Evolutionary conservation across 2,329 filamentous ascomycete genomes (phyloP), one percentile per base, ranked within the genome.

Genomic region (Bipolaris gigantea): DNA sequence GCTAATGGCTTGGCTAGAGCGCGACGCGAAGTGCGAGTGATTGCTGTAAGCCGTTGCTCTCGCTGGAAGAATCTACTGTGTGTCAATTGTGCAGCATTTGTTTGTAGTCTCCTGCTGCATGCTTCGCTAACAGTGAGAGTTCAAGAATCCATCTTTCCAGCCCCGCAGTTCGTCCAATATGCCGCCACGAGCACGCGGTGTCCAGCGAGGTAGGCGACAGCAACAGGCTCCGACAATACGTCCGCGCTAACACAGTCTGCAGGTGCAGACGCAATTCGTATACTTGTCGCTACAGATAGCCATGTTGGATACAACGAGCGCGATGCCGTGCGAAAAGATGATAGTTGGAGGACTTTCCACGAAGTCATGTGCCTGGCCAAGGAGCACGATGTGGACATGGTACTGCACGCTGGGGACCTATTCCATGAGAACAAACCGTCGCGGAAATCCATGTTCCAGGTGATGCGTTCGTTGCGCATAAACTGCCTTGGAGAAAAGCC

Each of bases 341-440:
- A 99, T 74, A 97, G 92, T 76, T 97, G 93, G 92, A 89, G 87
- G 71, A 91, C 89, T 3, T 99, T 99, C 77, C 89, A 99, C 73
- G 94, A 99, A 75, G 86, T 97, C 57, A 91, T 99, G 89, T 88
- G 86, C 60, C 77, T 97, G 38, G 94, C 93, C 18, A 90, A 88
- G 69, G 85, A 87, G 32, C 83, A 88, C 71, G 94, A 99, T 77
- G 94, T 99, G 61, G 94, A 99, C 75, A 97, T 99, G 94, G 89
- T 99, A 0, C 82, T 99, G 2, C 85, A 99, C 4, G 93, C 89
- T 2, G 94, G 94, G 42, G 94, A 99, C 72, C 83, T 99, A 1
- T 99, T 99, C 71, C 95, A 99, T 73, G 93, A 99, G 65, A 99
- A 99, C 75, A 96, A 96, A 67, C 95, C 94, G 3, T 97, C 92